phyloP scores from a whole-genome alignment of 306 rosid species.

The Dryas alaskensis region DNA sequence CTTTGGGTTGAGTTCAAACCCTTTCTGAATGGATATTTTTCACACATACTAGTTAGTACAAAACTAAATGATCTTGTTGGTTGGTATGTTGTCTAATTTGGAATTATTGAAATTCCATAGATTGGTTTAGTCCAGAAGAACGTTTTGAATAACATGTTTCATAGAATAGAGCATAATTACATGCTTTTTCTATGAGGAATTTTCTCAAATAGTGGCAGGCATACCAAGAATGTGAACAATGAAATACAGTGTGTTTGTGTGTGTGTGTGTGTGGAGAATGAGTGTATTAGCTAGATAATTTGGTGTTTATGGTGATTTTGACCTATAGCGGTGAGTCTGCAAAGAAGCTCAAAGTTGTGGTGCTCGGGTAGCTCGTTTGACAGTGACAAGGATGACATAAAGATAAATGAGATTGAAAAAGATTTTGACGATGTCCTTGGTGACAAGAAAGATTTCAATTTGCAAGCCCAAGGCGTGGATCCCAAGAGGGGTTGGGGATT shows the following conservation, averaged over 20 bases:
- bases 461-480: constrained; percentile 76
- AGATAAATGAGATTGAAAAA: constrained; percentile 29
- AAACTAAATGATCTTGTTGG: neutral
- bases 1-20: constrained; percentile 10
- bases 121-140: constrained; percentile 13
- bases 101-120: neutral
- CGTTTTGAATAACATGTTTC: neutral
- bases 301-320: constrained; percentile 21
- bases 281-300: neutral
- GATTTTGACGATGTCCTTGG: constrained; percentile 51
- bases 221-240: neutral
- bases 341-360: constrained; percentile 40
- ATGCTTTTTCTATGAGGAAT: neutral
- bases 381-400: constrained; percentile 29
- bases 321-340: constrained; percentile 36
- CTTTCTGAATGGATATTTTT: neutral
- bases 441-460: constrained; percentile 25
- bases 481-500: constrained; percentile 86
- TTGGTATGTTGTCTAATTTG: neutral
- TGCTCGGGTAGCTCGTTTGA: constrained; percentile 42
- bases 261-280: neutral
- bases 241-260: neutral
- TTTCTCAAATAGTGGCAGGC: constrained; percentile 14
- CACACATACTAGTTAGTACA: neutral
- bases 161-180: neutral